Evolutionary conservation across 106 monocot genomes (phyloP), one percentile per base, ranked within the genome.

Genomic region (Apostasia shenzhenica): DNA sequence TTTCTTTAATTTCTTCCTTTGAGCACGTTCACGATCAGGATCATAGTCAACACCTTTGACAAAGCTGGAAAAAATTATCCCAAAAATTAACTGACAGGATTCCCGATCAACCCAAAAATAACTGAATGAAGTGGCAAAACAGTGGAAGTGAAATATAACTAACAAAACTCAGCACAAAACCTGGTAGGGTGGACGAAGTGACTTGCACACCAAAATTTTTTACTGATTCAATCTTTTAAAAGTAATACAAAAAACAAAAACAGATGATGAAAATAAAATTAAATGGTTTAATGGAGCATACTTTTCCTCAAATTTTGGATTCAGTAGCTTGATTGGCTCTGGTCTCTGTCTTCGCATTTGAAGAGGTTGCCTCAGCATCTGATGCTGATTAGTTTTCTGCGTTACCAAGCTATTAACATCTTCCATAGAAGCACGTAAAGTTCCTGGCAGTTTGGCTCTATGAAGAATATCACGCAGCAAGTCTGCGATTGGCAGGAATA

Each of bases 231-330:
- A 2, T 5, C 14, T n/a, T 58, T 64, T 46, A 38, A 14, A 67
- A 8, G n/a, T 3, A 40, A 8, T 5, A 51, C 8, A 55, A 12
- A 55, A 54, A 45, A 42, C 14, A 4, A 44, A 46, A 7, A 60
- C 1, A 14, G 4, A 40, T 41, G 9, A 69, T 13, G 42, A 69
- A 8, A 38, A 1, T 41, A 52, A 56, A 58, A 7, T 44, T 40
- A n/a, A 38, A 53, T 2, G 7, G 11, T 40, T 53, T 63, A 4
- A 55, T 63, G 68, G 63, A 59, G 48, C 81, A 70, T 99, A 99
- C 97, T 87, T 80, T 58, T 92, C 92, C 76, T 99, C 99, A 61
- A 93, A 99, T 67, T 99, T 93, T 26, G 99, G 99, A 73, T 84
- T 93, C 60, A 93, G 37, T 52, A 90, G 72, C 70, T 80, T 99